Percentiles rank a stretch among this genome's conserved stretches.
These are phyloP conservation scores for Erythrophleum ivorense DNA, from an alignment of 331 rosid genomes.

Conservation along the genomic window DNA sequence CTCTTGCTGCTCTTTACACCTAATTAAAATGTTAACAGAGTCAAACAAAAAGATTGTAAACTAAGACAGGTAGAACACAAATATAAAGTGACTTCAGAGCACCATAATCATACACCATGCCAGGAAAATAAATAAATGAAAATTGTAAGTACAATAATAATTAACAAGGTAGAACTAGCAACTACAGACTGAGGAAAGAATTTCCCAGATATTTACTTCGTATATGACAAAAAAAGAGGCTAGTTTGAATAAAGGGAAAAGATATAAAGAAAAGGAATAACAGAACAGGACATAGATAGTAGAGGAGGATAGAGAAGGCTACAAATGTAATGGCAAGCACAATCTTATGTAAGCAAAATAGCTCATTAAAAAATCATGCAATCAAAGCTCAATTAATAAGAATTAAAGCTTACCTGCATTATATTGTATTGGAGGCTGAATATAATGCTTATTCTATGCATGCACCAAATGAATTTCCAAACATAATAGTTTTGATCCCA, in stretches of 20 bases:
- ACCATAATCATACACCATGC: constrained; percentile 21
- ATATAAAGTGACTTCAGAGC: not conserved
- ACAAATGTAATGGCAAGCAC: not conserved
- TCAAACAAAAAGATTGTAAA: not conserved
- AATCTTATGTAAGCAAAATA: constrained; percentile 5
- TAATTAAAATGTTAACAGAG: constrained; percentile 11
- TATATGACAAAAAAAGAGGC: not conserved
- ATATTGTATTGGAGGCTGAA: constrained; percentile 10
- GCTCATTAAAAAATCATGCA: constrained; percentile 10
- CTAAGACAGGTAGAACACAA: not conserved
- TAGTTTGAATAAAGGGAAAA: not conserved
- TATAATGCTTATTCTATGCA: constrained; percentile 20
- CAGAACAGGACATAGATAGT: not conserved
- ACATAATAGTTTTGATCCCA: not conserved
- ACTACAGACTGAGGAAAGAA: not conserved
- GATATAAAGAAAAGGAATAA: not conserved
- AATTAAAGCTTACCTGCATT: constrained; percentile 1
- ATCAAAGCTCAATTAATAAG: constrained; percentile 16
- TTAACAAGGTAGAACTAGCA: not conserved
- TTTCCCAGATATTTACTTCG: not conserved
- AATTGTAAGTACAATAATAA: not conserved
- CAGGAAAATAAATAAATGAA: not conserved
- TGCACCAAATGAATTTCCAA: constrained; percentile 25
- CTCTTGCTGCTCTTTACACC: constrained; percentile 45
- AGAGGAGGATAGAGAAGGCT: not conserved